Conservation (phyloP, 2,329 filamentous ascomycete genomes). For the Sporothrix pallida region DNA sequence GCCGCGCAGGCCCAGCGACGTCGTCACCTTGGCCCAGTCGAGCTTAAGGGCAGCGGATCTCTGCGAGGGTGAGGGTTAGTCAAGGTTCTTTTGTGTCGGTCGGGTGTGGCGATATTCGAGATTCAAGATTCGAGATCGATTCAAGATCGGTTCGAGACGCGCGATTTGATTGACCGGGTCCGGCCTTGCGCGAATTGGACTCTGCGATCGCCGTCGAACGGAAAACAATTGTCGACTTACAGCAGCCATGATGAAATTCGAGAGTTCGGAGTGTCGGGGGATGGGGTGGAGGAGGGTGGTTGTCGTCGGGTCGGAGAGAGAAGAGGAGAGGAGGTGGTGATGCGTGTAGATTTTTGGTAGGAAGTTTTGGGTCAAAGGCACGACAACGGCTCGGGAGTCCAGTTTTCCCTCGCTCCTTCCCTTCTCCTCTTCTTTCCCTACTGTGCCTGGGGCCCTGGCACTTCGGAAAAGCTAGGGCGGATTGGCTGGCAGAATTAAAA, state of each 20-base stretch:
- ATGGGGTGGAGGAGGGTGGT: slow-evolving; percentile 15
- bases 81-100: slow-evolving; percentile 43
- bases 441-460: slow-evolving; percentile 31
- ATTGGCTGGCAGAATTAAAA: slow-evolving; percentile 16
- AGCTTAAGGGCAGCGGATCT: slow-evolving; percentile 98
- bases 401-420: slow-evolving; percentile 30
- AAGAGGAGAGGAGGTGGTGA: slow-evolving; percentile 2
- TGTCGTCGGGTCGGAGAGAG: slow-evolving; percentile 21
- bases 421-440: slow-evolving; percentile 24
- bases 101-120: not conserved
- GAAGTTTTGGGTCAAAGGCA: slow-evolving; percentile 31
- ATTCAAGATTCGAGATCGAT: not conserved
- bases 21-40: slow-evolving; percentile 96
- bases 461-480: slow-evolving; percentile 40
- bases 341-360: slow-evolving; percentile 28
- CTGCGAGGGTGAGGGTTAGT: slow-evolving; percentile 62
- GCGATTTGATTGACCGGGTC: not conserved
- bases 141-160: not conserved
- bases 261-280: slow-evolving; percentile 14
- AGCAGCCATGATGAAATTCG: slow-evolving; percentile 39
- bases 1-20: slow-evolving; percentile 93
- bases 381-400: slow-evolving; percentile 27
- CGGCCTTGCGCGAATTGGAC: slow-evolving; percentile 20
- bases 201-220: not conserved
- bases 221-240: slow-evolving; percentile 32